phyloP scores from a whole-genome alignment of 2,329 filamentous ascomycete species.

The Penicillium sp. region DNA sequence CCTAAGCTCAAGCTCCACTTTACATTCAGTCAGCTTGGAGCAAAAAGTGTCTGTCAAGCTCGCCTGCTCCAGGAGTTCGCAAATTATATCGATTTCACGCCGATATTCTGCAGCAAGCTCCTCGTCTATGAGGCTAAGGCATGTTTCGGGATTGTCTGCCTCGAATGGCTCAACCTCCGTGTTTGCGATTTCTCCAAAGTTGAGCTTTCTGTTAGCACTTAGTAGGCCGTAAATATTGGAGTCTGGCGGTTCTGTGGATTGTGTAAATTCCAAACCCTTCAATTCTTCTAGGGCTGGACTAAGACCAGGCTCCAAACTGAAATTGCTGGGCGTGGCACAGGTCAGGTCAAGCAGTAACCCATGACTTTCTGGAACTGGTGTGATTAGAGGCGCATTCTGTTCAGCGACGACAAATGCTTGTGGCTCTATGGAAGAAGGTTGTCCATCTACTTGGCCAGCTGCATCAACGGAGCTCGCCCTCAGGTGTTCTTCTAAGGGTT shows the following conservation, averaged over 20 bases:
- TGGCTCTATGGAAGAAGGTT: background rate
- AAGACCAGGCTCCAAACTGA: slow-evolving; percentile 4
- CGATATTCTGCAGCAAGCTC: slow-evolving; percentile 10
- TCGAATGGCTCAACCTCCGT: background rate
- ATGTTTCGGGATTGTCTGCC: background rate
- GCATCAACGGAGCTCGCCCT: background rate
- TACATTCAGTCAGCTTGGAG: slow-evolving; percentile 23
- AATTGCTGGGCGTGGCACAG: slow-evolving; percentile 15
- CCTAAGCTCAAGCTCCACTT: slow-evolving; percentile 22
- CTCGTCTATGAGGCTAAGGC: background rate
- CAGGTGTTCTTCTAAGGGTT: background rate
- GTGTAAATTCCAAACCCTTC: slow-evolving; percentile 28
- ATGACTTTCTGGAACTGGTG: background rate
- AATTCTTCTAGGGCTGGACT: slow-evolving; percentile 27
- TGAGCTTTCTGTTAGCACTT: slow-evolving; percentile 4
- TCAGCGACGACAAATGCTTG: background rate
- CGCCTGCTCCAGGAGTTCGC: slow-evolving; percentile 24
- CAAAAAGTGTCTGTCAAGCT: slow-evolving; percentile 16
- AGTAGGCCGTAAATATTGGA: background rate
- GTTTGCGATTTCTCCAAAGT: background rate
- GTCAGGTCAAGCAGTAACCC: slow-evolving; percentile 31
- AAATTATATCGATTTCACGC: slow-evolving; percentile 28
- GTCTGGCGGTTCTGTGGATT: background rate
- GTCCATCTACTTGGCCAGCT: background rate
- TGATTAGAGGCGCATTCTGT: background rate